phyloP scores from a whole-genome alignment of 2,329 filamentous ascomycete species.

The Fusarium cicatricum region DNA sequence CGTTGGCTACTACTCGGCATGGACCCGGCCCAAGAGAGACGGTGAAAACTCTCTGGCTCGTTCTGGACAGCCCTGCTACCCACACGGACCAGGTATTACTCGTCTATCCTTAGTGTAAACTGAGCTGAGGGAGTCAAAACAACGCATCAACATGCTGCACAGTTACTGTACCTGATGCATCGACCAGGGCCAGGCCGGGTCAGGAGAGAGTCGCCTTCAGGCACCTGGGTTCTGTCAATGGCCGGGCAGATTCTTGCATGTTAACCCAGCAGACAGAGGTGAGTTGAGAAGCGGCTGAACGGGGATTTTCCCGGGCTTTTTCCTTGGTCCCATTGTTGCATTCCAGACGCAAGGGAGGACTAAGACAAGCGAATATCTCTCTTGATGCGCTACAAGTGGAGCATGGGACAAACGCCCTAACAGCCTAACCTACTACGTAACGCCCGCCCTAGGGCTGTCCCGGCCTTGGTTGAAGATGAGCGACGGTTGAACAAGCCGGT shows the following conservation, averaged over 20 bases:
- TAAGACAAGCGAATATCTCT: slow-evolving; percentile 1
- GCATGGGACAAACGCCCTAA: neutral
- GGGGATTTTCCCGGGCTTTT: no score
- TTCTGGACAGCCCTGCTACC: slow-evolving; percentile 16
- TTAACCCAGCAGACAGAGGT: no score
- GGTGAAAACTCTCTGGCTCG: slow-evolving; percentile 35
- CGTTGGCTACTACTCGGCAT: slow-evolving; percentile 35
- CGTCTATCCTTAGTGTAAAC: no score
- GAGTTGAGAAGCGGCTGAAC: no score
- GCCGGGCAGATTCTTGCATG: neutral
- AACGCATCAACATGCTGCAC: slow-evolving; percentile 12
- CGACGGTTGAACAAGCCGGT: slow-evolving; percentile 1
- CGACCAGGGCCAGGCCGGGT: slow-evolving; percentile 2
- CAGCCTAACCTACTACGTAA: no score
- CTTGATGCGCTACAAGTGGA: neutral
- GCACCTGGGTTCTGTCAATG: slow-evolving; percentile 3
- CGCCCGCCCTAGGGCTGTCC: no score
- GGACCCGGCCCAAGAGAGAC: slow-evolving; percentile 28
- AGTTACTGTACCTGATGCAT: slow-evolving; percentile 5
- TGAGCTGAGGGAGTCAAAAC: no score
- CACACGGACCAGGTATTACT: no score
- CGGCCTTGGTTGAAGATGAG: no score
- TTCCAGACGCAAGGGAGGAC: slow-evolving; percentile 22
- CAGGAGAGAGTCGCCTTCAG: no score
- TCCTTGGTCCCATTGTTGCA: no score